A percentile compares a stretch with the other conserved stretches of the same genome.
These are phyloP conservation scores for Xylaria sp. DNA, from an alignment of 2,329 filamentous ascomycete genomes.

Conservation along the genomic window DNA sequence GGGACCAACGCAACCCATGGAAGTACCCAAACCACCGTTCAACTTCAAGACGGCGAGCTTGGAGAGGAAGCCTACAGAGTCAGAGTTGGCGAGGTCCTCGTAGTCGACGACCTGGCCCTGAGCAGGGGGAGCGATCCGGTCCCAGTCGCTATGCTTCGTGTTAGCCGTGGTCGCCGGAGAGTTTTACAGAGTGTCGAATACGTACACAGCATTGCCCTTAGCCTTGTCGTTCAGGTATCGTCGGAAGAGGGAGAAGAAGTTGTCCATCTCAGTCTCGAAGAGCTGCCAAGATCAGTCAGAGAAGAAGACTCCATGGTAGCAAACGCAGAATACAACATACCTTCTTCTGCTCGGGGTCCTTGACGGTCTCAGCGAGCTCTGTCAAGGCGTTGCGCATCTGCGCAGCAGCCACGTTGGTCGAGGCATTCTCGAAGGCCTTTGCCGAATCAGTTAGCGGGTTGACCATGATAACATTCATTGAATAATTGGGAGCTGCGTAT, in stretches of 20 bases:
- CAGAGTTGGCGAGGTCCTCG: constrained; percentile 78
- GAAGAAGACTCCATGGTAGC: not conserved
- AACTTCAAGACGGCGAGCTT: constrained; percentile 99
- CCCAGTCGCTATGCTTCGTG: constrained; percentile 69
- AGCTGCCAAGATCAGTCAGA: constrained; percentile 47
- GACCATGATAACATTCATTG: constrained; percentile 9
- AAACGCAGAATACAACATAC: constrained; percentile 41
- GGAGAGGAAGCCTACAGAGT: constrained; percentile 89
- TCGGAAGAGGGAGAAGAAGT: constrained; percentile 98
- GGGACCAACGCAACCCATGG: constrained; percentile 98
- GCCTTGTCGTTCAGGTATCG: constrained; percentile 98
- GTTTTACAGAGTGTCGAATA: constrained; percentile 17
- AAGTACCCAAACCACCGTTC: constrained; percentile 97
- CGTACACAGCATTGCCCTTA: constrained; percentile 84
- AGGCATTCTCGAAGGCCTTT: constrained; percentile 98
- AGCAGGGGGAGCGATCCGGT: constrained; percentile 89
- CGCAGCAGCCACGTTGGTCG: constrained; percentile 92
- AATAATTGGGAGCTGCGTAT: not conserved
- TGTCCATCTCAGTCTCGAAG: constrained; percentile 99
- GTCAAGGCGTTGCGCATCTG: constrained; percentile 99
- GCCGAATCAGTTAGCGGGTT: constrained; percentile 32
- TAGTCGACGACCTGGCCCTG: constrained; percentile 94
- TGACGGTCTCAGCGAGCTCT: constrained; percentile 82
- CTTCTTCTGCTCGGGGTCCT: constrained; percentile 77
- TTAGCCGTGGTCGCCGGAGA: not conserved